phyloP scores from a whole-genome alignment of 768 basidiomycete species.

The Erythrobasidium yunnanense region DNA sequence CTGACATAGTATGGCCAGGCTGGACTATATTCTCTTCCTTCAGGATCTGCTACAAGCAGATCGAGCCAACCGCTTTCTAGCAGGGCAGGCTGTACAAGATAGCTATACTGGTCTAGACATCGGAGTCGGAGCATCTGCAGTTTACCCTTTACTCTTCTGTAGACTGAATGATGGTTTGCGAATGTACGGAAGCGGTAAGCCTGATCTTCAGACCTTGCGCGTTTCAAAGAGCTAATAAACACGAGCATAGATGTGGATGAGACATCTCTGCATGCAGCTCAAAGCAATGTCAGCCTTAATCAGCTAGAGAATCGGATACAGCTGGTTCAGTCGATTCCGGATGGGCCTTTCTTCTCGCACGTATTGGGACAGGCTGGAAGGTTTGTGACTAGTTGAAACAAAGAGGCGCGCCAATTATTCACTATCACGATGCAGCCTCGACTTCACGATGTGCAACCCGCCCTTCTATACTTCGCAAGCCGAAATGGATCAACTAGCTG shows the following conservation, averaged over 20 bases:
- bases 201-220: not conserved
- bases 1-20: too few relatives aligned
- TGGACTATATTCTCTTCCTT: constrained; percentile 80
- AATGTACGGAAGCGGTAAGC: constrained; percentile 60
- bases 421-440: constrained; percentile 51
- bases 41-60: constrained; percentile 50
- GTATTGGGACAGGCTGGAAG: constrained; percentile 34
- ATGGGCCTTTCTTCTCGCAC: constrained; percentile 48
- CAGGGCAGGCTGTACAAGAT: constrained; percentile 53
- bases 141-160: constrained; percentile 72
- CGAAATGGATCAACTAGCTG: constrained; percentile 55
- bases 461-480: constrained; percentile 75
- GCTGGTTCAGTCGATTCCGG: constrained; percentile 42
- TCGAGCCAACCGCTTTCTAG: constrained; percentile 38
- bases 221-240: too few relatives aligned
- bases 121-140: constrained; percentile 80
- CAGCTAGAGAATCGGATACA: constrained; percentile 49
- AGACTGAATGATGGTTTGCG: constrained; percentile 49
- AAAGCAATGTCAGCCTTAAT: constrained; percentile 53
- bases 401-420: too few relatives aligned
- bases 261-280: constrained; percentile 52
- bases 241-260: constrained; percentile 59
- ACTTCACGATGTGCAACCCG: constrained; percentile 90
- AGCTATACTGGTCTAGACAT: constrained; percentile 37
- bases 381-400: too few relatives aligned